Base-by-base conservation (phyloP, 1,139 yeast genomes). In the Maudiozyma humilis region DNA sequence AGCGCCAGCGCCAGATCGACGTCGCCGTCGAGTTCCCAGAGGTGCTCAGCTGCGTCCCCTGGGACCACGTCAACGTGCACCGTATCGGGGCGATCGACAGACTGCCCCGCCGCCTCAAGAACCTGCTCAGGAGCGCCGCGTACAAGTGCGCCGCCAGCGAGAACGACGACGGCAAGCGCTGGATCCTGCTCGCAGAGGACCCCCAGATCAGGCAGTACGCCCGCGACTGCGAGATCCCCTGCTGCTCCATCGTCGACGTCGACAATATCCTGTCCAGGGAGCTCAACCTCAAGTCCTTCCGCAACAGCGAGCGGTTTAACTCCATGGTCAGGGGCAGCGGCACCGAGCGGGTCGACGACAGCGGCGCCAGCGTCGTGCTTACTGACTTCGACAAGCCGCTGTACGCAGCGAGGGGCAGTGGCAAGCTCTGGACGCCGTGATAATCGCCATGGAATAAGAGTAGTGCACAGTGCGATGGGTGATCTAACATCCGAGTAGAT, bases 151-250 rank as follows among this genome's bases (percentile, higher is more conserved):
- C 55, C 16, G 42, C 54, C 17, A 54, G 53, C 20, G 53, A 47
- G 18, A 50, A 44, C 18, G 44, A 49, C 23, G 50, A 51, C 43
- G 50, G 43, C 4, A 13, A 50, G 32, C 49, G 51, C 17, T 60
- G 65, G 65, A 50, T 57, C n/a, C 42, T 60, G n/a, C 47, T 60
- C 12, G 51, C 63, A 3, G 65, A 60, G 38, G 61, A 57, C 37
- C 47, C 51, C 6, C 51, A 53, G 34, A 49, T 59, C 10, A 51
- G 59, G 15, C 51, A 53, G 15, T 38, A 54, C 19, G 62, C 60
- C 3, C 40, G 39, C 6, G 50, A 51, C 16, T 60, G 62, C 45
- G 49, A 47, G 34, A 53, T 60, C 25, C 63, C 64, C 3, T 47
- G 48, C 29, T 51, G 55, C 37, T 55, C 64, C 0, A 47, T 60